Evolutionary conservation across 495 filamentous ascomycete genomes (phyloP).

Genomic region (Hypoxylon lienhwacheense): DNA sequence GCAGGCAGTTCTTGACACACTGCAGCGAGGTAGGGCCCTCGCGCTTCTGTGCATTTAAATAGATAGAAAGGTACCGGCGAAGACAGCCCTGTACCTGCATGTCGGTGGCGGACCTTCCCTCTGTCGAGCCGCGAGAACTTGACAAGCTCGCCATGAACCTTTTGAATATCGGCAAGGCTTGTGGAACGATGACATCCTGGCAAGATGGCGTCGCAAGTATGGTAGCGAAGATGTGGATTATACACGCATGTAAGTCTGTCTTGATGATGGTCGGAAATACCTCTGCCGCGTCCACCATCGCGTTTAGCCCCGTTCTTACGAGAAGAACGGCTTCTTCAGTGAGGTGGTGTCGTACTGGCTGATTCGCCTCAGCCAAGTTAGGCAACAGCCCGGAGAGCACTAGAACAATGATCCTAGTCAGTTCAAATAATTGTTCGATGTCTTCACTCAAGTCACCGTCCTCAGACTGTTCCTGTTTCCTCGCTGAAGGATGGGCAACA

Average conservation of each 20-base stretch:
- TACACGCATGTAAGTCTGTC: constrained; percentile 93
- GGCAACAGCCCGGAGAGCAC: constrained; percentile 86
- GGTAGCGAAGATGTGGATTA: constrained; percentile 92
- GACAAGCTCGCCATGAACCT: constrained; percentile 81
- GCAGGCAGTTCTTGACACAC: constrained; percentile 90
- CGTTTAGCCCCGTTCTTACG: constrained; percentile 76
- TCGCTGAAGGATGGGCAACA: constrained; percentile 84
- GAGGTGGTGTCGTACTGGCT: constrained; percentile 68
- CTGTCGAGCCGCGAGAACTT: constrained; percentile 41
- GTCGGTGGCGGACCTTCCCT: constrained; percentile 46
- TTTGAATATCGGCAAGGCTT: constrained; percentile 87
- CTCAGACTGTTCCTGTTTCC: constrained; percentile 64
- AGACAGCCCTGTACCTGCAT: constrained; percentile 69
- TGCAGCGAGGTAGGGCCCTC: constrained; percentile 77
- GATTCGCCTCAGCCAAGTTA: constrained; percentile 76
- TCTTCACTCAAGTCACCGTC: constrained; percentile 85
- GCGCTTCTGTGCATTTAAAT: constrained; percentile 79
- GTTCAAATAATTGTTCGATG: constrained; percentile 96
- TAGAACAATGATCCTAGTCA: constrained; percentile 92
- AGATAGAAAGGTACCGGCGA: constrained; percentile 74
- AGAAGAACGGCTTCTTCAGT: constrained; percentile 82
- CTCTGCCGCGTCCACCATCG: constrained; percentile 88
- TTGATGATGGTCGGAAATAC: constrained; percentile 97
- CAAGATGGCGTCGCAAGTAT: constrained; percentile 86
- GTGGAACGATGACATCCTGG: constrained; percentile 84